phyloP scores from a whole-genome alignment of 2,329 filamentous ascomycete genomes.

The Xylariaceae sp. region DNA sequence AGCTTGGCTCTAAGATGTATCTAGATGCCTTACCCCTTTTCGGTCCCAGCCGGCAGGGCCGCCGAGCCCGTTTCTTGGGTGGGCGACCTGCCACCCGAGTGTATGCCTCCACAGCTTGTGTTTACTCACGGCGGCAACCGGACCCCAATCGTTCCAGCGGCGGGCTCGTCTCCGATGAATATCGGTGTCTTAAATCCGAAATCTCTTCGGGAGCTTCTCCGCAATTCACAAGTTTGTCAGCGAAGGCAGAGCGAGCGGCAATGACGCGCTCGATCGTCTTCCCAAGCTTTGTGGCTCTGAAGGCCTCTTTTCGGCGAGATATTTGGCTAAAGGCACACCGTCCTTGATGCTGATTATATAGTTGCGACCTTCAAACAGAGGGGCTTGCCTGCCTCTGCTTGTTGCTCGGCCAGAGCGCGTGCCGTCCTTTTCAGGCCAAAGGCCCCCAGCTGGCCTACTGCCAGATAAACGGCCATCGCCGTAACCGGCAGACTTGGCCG shows the following conservation, averaged over 20 bases:
- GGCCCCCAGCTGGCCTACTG: background rate
- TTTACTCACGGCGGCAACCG: too few species aligned
- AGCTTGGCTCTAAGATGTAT: too few species aligned
- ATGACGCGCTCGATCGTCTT: constrained; percentile 39
- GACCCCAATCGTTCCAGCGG: too few species aligned
- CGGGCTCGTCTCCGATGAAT: constrained; percentile 32
- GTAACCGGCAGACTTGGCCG: constrained; percentile 37
- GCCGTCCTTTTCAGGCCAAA: too few species aligned
- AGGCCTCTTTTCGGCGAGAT: constrained; percentile 31
- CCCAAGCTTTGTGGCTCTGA: constrained; percentile 31
- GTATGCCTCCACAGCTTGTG: too few species aligned
- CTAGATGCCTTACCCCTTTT: too few species aligned
- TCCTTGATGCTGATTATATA: constrained; percentile 38
- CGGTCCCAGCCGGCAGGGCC: too few species aligned
- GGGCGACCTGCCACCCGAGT: too few species aligned
- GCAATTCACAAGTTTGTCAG: constrained; percentile 19
- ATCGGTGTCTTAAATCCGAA: constrained; percentile 30
- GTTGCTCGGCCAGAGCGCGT: constrained; percentile 15
- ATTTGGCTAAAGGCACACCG: constrained; percentile 38
- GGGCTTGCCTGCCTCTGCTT: constrained; percentile 16
- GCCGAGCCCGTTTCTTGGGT: too few species aligned
- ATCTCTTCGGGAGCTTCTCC: constrained; percentile 14
- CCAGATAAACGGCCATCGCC: constrained; percentile 19
- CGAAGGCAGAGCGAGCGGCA: constrained; percentile 31
- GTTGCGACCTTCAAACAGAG: constrained; percentile 17